Percentiles rank a stretch among this genome's conserved stretches.
Evolutionary conservation across 257 asterid genomes (phyloP).

Genomic region (Ehretia macrophylla): DNA sequence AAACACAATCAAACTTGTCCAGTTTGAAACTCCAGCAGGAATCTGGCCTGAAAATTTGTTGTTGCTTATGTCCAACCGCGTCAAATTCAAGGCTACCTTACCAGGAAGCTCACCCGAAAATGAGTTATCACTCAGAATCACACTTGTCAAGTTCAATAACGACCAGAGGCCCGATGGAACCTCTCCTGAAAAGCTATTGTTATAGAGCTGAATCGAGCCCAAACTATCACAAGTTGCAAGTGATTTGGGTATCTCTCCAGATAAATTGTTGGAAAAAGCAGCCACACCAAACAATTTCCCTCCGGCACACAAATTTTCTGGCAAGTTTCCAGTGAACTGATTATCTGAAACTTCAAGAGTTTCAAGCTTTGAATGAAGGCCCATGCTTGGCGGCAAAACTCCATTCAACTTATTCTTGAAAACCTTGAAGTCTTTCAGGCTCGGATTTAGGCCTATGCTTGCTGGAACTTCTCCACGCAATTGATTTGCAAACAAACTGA

Average conservation of each 20-base stretch:
- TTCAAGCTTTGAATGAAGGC: slow-evolving; percentile 57
- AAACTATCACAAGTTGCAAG: slow-evolving; percentile 48
- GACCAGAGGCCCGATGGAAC: slow-evolving; percentile 65
- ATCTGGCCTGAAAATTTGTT: slow-evolving; percentile 63
- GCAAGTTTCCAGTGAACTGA: slow-evolving; percentile 58
- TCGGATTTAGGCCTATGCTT: slow-evolving; percentile 49
- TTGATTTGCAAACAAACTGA: slow-evolving; percentile 42
- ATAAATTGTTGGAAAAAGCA: slow-evolving; percentile 53
- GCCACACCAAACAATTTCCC: slow-evolving; percentile 46
- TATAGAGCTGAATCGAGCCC: slow-evolving; percentile 50
- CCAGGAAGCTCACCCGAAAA: slow-evolving; percentile 64
- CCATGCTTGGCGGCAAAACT: slow-evolving; percentile 58
- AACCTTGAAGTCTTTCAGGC: slow-evolving; percentile 36
- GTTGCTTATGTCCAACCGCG: slow-evolving; percentile 60
- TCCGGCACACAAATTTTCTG: slow-evolving; percentile 66
- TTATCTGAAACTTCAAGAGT: slow-evolving; percentile 63
- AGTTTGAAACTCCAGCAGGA: slow-evolving; percentile 47
- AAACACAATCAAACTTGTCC: slow-evolving; percentile 56
- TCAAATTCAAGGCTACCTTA: slow-evolving; percentile 49
- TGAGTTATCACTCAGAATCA: slow-evolving; percentile 59
- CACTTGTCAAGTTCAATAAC: slow-evolving; percentile 32
- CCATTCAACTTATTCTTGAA: slow-evolving; percentile 62
- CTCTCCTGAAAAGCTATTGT: slow-evolving; percentile 59
- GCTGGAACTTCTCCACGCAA: slow-evolving; percentile 58
- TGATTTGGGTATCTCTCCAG: slow-evolving; percentile 70